Base-by-base conservation (phyloP, 768 basidiomycete genomes). In the Boletus vermiculosoides region DNA sequence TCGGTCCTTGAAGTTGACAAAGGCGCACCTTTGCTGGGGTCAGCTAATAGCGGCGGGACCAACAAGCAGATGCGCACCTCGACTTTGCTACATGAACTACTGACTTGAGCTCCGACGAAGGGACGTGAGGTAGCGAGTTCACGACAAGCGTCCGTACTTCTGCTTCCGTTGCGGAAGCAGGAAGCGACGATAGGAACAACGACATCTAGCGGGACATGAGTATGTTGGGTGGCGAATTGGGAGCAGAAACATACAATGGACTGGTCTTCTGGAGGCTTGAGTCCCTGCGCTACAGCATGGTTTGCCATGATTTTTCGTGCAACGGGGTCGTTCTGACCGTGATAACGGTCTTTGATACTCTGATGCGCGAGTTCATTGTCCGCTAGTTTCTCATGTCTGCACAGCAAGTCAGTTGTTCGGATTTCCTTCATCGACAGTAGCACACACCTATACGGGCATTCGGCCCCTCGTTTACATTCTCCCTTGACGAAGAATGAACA, bases 401-500 rank as follows among this genome's bases (percentile, higher is more conserved):
- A 28, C 44, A 18, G 25, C 51, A 52, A 33, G 49, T 60, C 50
- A 52, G 41, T 52, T 31, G 16, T 22, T 41, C 42, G n/a, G 22
- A 30, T 11, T 5, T 34, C 28, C 36, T 45, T 37, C 57, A 40
- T 11, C 15, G 15, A 28, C 16, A 10, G 44, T 2, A 6, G 6
- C 13, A 72, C 79, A 54, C 55, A 84, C 86, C 86, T 73, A 73
- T 93, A 98, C 2, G 97, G 97, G 71, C 97, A 99, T 57, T 96
- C 94, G 15, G 76, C 74, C 8, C 97, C 97, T 42, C 97, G 84
- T 40, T 80, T 92, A 71, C 97, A 99, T 54, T 95, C 90, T 0
- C 97, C 97, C 74, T 98, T 99, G 49, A 82, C 87, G 69, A 87
- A 98, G 81, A 98, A 98, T 2, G 91, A 92, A 72, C 97, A 99